These are phyloP conservation scores for Penicillium expansum DNA, from an alignment of 2,329 filamentous ascomycete genomes.

Conservation along the genomic window DNA sequence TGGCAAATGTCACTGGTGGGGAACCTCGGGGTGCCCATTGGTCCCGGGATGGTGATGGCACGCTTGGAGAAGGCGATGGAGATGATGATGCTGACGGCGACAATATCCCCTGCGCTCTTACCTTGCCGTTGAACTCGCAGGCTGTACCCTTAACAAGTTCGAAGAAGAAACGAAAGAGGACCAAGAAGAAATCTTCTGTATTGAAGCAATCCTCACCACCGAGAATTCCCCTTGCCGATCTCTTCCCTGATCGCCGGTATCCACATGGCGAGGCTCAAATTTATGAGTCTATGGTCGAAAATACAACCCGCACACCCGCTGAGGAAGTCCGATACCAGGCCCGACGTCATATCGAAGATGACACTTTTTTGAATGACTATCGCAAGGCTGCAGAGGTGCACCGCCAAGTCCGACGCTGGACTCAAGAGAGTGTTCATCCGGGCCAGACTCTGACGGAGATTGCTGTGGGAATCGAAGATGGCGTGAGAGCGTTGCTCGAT, in stretches of 20 bases:
- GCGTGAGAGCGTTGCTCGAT: conserved; percentile 51
- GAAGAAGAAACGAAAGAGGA: conserved; percentile 45
- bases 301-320: conserved; percentile 46
- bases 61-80: conserved; percentile 34
- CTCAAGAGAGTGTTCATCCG: conserved; percentile 50
- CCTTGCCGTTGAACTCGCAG: conserved; percentile 20
- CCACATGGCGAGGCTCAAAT: conserved; percentile 48
- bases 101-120: conserved; percentile 14
- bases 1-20: conserved; percentile 34
- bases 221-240: conserved; percentile 45
- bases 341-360: conserved; percentile 43
- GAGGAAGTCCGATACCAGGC: conserved; percentile 48
- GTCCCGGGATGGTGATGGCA: conserved; percentile 46
- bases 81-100: conserved; percentile 22
- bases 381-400: conserved; percentile 58
- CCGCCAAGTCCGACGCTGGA: conserved; percentile 54
- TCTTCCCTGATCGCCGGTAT: conserved; percentile 47
- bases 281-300: conserved; percentile 42
- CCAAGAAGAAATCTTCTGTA: conserved; percentile 42
- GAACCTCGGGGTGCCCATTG: conserved; percentile 45
- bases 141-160: conserved; percentile 40
- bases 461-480: conserved; percentile 55
- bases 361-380: conserved; percentile 53
- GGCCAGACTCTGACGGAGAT: conserved; percentile 51
- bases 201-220: conserved; percentile 48